Base-by-base conservation (phyloP, 306 rosid genomes). In the Vigna hirtella region DNA sequence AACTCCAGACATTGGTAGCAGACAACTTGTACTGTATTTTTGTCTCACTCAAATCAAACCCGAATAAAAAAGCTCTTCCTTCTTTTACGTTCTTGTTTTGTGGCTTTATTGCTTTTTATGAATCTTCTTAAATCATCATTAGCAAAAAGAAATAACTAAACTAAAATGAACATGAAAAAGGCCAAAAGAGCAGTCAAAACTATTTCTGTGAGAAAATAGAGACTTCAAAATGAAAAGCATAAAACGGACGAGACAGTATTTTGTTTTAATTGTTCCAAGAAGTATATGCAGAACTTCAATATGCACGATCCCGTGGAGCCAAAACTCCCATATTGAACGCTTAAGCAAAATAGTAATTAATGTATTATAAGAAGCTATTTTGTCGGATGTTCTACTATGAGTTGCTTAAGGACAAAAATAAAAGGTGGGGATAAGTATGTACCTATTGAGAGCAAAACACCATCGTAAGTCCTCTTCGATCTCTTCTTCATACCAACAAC, bases 401-500 rank as follows among this genome's bases (percentile, higher is more conserved):
- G 75, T 56, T 15, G 7, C 17, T 7, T 20, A 42, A 59, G 65
- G 51, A 17, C 4, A 18, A 28, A 43, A 11, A 45, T 8, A 7
- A 40, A 26, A 50, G 53, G 4, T 34, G 47, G 48, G 24, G 34
- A 8, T 36, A 43, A 43, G 49, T 67, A 65, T 34, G 20, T 70
- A 94, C 98, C 98, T 89, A 62, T 94, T 94, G 51, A 94, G 97
- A 78, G 98, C 97, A 86, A 94, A 94, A 36, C 96, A 92, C 98
- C 98, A 94, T 88, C 98, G 89, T 34, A 94, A 66, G 67, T 94
- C 89, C 70, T 94, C 98, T 82, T 94, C 98, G 69, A 92, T 94
- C 86, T 94, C 98, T 79, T 94, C 97, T 79, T 94, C 98, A 57
- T 94, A 94, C 98, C 98, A 94, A 78, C 98, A 94, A 72, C 98